Conservation (phyloP, 1,139 yeast species). For the Suhomyces atakaporum region DNA sequence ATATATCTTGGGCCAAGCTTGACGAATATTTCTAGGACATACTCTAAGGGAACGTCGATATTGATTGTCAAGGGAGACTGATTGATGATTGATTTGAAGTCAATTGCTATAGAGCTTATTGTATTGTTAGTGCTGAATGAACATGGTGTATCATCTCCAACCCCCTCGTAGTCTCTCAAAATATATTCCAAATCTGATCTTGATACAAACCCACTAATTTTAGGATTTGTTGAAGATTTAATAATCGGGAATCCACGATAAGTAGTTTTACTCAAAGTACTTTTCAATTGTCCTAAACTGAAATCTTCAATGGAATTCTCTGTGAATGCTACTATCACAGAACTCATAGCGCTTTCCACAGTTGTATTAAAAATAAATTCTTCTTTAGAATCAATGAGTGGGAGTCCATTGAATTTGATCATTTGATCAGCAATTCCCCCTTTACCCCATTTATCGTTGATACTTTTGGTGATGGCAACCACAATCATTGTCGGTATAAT, state of each 20-base stretch:
- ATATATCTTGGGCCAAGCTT: constrained; percentile 81
- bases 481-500: constrained; percentile 95
- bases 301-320: constrained; percentile 33
- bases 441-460: constrained; percentile 73
- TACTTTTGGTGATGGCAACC: constrained; percentile 83
- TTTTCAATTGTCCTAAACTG: constrained; percentile 37
- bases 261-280: constrained; percentile 37
- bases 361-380: constrained; percentile 56
- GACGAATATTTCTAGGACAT: constrained; percentile 67
- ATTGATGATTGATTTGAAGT: constrained; percentile 51
- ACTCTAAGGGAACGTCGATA: constrained; percentile 57
- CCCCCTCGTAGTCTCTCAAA: constrained; percentile 19
- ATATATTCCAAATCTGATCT: constrained; percentile 34
- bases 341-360: constrained; percentile 69
- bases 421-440: constrained; percentile 95
- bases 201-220: constrained; percentile 39
- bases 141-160: constrained; percentile 22
- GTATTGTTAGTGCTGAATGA: constrained; percentile 18
- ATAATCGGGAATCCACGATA: constrained; percentile 62
- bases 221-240: constrained; percentile 32
- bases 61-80: constrained; percentile 65
- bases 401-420: constrained; percentile 86
- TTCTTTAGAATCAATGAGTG: constrained; percentile 76
- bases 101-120: constrained; percentile 15
- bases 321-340: constrained; percentile 52